phyloP scores from a whole-genome alignment of 306 rosid species.

The Castanea mollissima region DNA sequence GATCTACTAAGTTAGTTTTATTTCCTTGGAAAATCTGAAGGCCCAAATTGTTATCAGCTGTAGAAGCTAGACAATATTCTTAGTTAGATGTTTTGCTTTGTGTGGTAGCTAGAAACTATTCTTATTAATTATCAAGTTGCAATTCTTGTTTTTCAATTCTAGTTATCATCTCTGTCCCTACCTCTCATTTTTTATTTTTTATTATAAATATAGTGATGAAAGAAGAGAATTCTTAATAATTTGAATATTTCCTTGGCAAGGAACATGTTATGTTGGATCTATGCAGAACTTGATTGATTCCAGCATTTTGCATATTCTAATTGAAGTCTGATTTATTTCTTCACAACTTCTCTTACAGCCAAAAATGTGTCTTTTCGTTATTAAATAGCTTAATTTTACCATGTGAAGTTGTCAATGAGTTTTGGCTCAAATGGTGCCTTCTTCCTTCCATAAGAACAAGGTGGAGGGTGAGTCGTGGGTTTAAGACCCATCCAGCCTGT shows the following conservation, averaged over 20 bases:
- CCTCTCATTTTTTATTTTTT: background rate
- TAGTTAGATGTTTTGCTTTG: background rate
- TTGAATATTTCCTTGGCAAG: background rate
- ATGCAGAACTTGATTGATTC: slow-evolving; percentile 2
- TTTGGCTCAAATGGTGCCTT: background rate
- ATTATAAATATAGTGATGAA: background rate
- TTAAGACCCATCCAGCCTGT: background rate
- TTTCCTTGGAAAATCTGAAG: background rate
- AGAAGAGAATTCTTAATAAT: background rate
- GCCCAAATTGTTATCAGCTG: background rate
- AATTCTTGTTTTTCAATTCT: background rate
- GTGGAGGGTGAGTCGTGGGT: background rate
- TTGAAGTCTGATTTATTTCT: background rate
- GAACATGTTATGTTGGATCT: background rate
- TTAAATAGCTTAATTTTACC: background rate
- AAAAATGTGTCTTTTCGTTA: background rate
- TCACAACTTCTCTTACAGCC: background rate
- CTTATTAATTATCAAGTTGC: background rate
- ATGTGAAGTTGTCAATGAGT: background rate
- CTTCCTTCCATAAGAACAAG: background rate
- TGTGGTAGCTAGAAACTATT: slow-evolving; percentile 16
- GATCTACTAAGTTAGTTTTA: background rate
- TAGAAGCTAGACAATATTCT: too few relatives aligned
- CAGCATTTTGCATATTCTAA: background rate
- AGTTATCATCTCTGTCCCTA: background rate